Percentiles rank a stretch among this genome's conserved stretches.
Evolutionary conservation across 306 rosid species (phyloP).

Genomic region (Citrullus colocynthis): DNA sequence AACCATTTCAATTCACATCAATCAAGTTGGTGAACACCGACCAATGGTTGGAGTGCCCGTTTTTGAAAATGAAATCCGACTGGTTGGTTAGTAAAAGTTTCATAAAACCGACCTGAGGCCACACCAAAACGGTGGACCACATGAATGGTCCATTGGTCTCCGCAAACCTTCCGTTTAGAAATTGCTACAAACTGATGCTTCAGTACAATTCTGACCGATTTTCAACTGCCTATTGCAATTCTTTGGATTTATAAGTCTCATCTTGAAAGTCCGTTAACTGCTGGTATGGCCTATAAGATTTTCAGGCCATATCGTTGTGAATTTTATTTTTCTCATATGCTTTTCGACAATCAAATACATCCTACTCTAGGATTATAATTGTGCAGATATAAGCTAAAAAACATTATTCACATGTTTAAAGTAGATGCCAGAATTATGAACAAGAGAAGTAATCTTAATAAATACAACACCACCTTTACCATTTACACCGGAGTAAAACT

Average conservation of each 20-base stretch:
- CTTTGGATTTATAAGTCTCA: not conserved
- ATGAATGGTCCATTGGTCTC: not conserved
- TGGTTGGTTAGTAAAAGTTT: not conserved
- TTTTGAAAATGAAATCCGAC: not conserved
- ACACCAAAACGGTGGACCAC: not conserved
- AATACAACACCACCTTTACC: not conserved
- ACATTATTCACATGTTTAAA: not conserved
- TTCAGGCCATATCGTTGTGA: not conserved
- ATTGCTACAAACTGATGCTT: not conserved
- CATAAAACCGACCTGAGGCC: not conserved
- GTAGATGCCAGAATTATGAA: not conserved
- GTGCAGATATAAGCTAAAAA: not conserved
- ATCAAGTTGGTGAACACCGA: not conserved
- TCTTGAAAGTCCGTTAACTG: not conserved
- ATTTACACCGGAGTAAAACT: conserved; percentile 8
- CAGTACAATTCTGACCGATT: not conserved
- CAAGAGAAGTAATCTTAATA: not conserved
- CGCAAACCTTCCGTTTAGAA: not conserved
- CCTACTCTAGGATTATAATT: not conserved
- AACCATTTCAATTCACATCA: not conserved
- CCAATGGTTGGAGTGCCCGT: not conserved
- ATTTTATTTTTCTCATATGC: not conserved
- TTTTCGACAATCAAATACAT: not conserved
- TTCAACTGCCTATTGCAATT: not conserved
- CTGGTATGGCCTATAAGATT: not conserved